Evolutionary conservation across 768 basidiomycete genomes (phyloP), one percentile per base, ranked within the genome.

Genomic region (Pisolithus sp.): DNA sequence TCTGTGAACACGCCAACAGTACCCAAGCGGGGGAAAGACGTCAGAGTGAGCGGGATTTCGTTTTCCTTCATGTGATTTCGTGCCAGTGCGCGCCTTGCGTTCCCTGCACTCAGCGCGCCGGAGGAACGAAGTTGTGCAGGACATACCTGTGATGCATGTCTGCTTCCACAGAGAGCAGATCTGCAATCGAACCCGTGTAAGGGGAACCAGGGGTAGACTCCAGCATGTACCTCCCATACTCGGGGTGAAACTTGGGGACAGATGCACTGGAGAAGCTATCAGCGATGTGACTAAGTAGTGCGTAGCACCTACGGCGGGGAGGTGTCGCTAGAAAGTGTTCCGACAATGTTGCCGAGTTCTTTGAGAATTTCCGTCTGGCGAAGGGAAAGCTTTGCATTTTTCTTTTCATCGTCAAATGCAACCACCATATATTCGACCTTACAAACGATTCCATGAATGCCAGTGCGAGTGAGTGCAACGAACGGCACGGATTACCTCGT

Each of bases 141-240:
- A 44, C 56, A 53, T 48, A 86, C 93, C 93, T 79, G 66, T 92
- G 91, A 42, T 88, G 84, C 96, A 99, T 99, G 69, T 98, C 93
- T 44, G 75, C 71, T 71, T 99, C 95, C 5, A 99, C 94, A 5
- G 85, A 80, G 36, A 98, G 75, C 18, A 98, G 77, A 67, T 95
- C 93, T 23, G 77, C 76, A 38, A 98, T 81, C 15, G 81, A 85
- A 9, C 91, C 93, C 5, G 90, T 87, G 71, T 97, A 98, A 2
- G 96, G 96, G 46, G 85, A 83, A 2, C 96, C 96, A 0, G 96
- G 96, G 0, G 95, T 99, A 3, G 93, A 93, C 67, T 99, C 96
- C 48, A 99, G 78, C 96, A 99, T 99, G 73, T 90, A 98, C 37
- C 94, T 81, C 38, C 96, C 96, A 72, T 97, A 99, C 69, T 99